phyloP scores from a whole-genome alignment of 1,284 basidiomycete genomes.

The Paramarasmius palmivorus region DNA sequence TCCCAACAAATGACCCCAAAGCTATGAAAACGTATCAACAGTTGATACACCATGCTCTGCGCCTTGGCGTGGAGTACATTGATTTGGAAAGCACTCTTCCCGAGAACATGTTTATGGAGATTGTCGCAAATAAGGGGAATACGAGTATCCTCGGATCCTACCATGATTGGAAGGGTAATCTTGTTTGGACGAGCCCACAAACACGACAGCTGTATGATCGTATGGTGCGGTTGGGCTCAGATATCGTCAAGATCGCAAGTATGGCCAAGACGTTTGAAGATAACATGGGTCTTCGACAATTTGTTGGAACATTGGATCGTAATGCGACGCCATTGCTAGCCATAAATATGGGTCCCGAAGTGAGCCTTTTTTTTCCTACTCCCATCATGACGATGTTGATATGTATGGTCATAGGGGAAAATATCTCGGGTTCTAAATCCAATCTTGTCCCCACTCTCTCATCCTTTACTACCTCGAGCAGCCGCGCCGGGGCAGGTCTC shows the following conservation, averaged over 20 bases:
- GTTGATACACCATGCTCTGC: constrained; percentile 78
- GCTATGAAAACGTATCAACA: constrained; percentile 61
- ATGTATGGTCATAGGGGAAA: constrained; percentile 57
- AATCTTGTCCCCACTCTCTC: constrained; percentile 88
- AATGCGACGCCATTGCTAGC: constrained; percentile 64
- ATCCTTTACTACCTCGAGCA: constrained; percentile 78
- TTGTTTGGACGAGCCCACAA: constrained; percentile 78
- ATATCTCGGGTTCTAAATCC: constrained; percentile 87
- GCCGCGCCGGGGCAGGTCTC: constrained; percentile 94
- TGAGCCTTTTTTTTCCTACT: too few species aligned
- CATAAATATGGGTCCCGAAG: constrained; percentile 81
- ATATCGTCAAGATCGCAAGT: constrained; percentile 92
- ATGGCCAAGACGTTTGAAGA: constrained; percentile 77
- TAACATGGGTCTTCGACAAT: constrained; percentile 80
- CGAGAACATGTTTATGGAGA: constrained; percentile 57
- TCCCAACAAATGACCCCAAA: constrained; percentile 46
- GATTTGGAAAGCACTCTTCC: constrained; percentile 88
- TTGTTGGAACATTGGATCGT: constrained; percentile 50
- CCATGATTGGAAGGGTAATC: constrained; percentile 89
- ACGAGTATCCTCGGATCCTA: constrained; percentile 88
- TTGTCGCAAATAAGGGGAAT: constrained; percentile 66
- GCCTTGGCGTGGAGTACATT: constrained; percentile 89
- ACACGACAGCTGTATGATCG: constrained; percentile 73
- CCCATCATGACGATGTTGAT: background rate
- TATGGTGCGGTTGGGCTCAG: constrained; percentile 54